phyloP scores from a whole-genome alignment of 768 basidiomycete genomes.

The Tulasnella sp. region DNA sequence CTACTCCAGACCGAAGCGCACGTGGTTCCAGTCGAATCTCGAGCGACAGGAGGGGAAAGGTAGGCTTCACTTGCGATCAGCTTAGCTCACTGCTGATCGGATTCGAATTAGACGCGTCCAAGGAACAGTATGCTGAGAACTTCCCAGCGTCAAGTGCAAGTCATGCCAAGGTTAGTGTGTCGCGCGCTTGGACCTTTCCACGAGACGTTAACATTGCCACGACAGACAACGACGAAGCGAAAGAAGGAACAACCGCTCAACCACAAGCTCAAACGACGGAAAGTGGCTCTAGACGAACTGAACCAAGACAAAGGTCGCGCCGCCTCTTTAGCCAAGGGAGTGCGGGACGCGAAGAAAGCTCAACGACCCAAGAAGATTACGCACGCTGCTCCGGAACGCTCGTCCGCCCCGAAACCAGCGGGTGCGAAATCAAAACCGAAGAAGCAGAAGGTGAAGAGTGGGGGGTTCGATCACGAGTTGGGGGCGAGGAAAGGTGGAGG shows the following conservation, averaged over 20 bases:
- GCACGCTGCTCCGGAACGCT: constrained; percentile 18
- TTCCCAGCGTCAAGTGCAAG: constrained; percentile 33
- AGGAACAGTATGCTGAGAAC: constrained; percentile 56
- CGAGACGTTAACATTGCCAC: background rate
- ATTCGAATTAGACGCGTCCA: constrained; percentile 52
- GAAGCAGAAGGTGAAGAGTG: constrained; percentile 18
- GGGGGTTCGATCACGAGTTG: constrained; percentile 50
- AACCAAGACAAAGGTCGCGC: constrained; percentile 52
- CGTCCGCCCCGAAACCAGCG: constrained; percentile 26
- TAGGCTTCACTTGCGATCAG: constrained; percentile 26
- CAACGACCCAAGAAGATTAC: constrained; percentile 53
- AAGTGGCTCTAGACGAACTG: constrained; percentile 63
- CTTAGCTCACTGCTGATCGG: background rate
- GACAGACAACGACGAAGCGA: constrained; percentile 42
- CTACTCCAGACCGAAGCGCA: constrained; percentile 82
- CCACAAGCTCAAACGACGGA: constrained; percentile 78
- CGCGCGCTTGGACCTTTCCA: background rate
- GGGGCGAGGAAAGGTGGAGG: constrained; percentile 33
- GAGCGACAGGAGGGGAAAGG: constrained; percentile 76
- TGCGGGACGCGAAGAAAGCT: constrained; percentile 80
- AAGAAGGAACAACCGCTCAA: constrained; percentile 75
- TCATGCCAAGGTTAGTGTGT: constrained; percentile 24
- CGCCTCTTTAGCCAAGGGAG: constrained; percentile 53
- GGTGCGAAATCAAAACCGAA: constrained; percentile 20
- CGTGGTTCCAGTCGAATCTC: constrained; percentile 93